Evolutionary conservation across 2,329 filamentous ascomycete genomes (phyloP), one percentile per base, ranked within the genome.

Genomic region (Calonectria hongkongensis): DNA sequence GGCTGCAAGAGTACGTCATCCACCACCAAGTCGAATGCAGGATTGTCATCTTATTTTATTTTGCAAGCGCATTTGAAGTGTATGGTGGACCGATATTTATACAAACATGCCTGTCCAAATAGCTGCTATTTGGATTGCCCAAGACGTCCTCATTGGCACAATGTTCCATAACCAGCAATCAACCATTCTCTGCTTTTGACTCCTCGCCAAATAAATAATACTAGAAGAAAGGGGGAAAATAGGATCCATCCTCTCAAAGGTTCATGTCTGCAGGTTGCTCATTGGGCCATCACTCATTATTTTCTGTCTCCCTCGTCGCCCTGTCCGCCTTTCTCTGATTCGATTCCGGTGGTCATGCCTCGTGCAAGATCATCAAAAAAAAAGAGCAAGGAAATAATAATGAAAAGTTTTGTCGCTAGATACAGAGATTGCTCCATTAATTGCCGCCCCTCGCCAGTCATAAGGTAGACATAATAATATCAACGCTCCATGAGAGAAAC

Each of bases 361-460:
- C 75, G 70, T 73, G 72, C 64, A 67, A 75, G 75, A 76, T 66
- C 66, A 67, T 72, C 66, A 71, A 77, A 73, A 70, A 77, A 72
- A 65, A 62, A 67, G 58, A 75, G 51, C 70, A 66, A 74, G 66
- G 47, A 58, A 68, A 76, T 71, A 68, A 60, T 68, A 73, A 30
- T 63, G 36, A 68, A 76, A 76, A 75, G 71, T 71, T 71, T 79
- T 71, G 63, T 70, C 76, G 75, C 77, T 79, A 79, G 76, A 75
- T 79, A 79, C 77, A 79, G 54, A 78, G 73, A 73, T 73, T 71
- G 68, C 72, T 76, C 77, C 77, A 78, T 71, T 72, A 71, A 73
- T 76, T 79, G 76, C 71, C 71, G 28, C 62, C 74, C 71, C 60
- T 79, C 68, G 70, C 77, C 75, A 74, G 73, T 74, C 77, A 79